phyloP scores from a whole-genome alignment of 139 green algal genomes.

The Chlamydomonas sp. region DNA sequence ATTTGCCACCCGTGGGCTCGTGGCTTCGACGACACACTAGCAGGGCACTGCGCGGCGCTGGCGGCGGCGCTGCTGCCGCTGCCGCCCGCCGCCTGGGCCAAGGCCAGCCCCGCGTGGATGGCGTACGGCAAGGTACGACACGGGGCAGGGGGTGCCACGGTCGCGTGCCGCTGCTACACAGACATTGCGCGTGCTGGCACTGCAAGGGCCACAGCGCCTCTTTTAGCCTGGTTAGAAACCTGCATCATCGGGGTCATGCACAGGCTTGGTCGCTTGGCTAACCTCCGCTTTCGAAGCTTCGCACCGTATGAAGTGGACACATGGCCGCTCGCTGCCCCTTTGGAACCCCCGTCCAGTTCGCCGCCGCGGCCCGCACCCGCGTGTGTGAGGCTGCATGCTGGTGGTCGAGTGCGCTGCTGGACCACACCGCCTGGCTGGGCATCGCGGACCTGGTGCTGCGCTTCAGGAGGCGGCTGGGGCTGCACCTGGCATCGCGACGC shows the following conservation, averaged over 20 bases:
- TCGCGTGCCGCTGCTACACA: too few relatives aligned
- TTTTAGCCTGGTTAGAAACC: too few relatives aligned
- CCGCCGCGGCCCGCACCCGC: not conserved
- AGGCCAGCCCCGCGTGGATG: not conserved
- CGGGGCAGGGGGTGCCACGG: not conserved
- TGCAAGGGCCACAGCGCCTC: too few relatives aligned
- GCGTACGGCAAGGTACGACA: constrained; percentile 23
- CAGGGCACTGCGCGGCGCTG: constrained; percentile 1
- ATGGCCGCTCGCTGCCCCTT: not conserved
- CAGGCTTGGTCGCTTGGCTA: too few relatives aligned
- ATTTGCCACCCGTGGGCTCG: constrained; percentile 43
- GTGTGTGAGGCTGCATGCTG: constrained; percentile 12
- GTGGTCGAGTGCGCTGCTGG: constrained; percentile 25
- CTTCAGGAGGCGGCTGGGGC: constrained; percentile 18
- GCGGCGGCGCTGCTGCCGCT: constrained; percentile 18
- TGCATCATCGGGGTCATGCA: too few relatives aligned
- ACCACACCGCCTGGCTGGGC: constrained; percentile 36
- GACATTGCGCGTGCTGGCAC: too few relatives aligned
- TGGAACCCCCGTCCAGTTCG: not conserved
- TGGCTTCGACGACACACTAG: constrained; percentile 30
- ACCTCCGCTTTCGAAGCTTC: too few relatives aligned
- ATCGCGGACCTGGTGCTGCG: constrained; percentile 2
- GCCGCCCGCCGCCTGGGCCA: constrained; percentile 23
- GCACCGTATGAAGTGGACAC: too few relatives aligned
- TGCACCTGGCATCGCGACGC: not conserved